These are phyloP conservation scores for Stylosanthes scabra DNA, from an alignment of 331 rosid genomes.

Conservation along the genomic window DNA sequence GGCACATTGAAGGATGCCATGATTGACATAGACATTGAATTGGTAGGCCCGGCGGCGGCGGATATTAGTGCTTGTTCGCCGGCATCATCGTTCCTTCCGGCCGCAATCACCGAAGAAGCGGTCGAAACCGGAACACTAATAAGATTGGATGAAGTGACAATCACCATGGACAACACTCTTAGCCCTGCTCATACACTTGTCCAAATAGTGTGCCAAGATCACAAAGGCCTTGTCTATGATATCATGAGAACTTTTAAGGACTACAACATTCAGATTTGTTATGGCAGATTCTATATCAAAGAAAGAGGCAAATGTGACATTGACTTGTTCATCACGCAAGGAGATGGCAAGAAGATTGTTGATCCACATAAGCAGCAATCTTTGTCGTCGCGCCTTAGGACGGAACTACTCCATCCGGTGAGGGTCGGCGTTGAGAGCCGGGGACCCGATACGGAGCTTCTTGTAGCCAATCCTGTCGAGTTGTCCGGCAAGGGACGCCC, in stretches of 20 bases:
- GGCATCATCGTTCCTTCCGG: conserved; percentile 74
- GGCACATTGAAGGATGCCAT: conserved; percentile 55
- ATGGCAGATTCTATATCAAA: conserved; percentile 78
- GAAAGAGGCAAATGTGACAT: conserved; percentile 72
- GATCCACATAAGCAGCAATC: conserved; percentile 78
- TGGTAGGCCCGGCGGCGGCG: conserved; percentile 60
- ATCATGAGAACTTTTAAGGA: conserved; percentile 98
- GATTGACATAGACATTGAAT: conserved; percentile 72
- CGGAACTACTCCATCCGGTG: conserved; percentile 82
- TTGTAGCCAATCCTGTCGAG: conserved; percentile 93
- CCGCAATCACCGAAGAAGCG: conserved; percentile 64
- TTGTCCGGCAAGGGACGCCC: conserved; percentile 93
- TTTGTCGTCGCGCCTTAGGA: conserved; percentile 65
- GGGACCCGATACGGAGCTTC: conserved; percentile 88
- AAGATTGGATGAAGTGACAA: conserved; percentile 59
- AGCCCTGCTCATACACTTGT: conserved; percentile 96
- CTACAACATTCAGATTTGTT: conserved; percentile 85
- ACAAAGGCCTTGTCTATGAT: conserved; percentile 95
- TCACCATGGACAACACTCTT: conserved; percentile 72
- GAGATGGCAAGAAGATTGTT: conserved; percentile 85
- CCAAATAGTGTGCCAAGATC: conserved; percentile 86
- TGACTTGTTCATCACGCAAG: conserved; percentile 91
- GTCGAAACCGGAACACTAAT: conserved; percentile 51
- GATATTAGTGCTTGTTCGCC: conserved; percentile 54
- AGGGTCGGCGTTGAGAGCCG: conserved; percentile 75